phyloP scores from a whole-genome alignment of 2,329 filamentous ascomycete genomes.

The Fusarium oxysporum region DNA sequence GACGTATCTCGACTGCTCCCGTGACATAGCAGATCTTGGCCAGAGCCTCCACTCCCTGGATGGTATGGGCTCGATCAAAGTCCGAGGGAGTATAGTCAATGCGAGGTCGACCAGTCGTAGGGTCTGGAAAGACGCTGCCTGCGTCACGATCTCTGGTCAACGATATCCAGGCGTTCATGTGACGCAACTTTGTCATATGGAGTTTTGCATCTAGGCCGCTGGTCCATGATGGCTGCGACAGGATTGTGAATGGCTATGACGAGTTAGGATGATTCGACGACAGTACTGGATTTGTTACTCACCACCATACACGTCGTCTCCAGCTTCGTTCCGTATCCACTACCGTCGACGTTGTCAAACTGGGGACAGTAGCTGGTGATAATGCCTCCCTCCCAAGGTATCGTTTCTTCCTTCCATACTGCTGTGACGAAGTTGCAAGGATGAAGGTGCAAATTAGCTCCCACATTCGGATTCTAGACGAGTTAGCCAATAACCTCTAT shows the following conservation, averaged over 20 bases:
- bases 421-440: conserved; percentile 72
- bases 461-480: conserved; percentile 78
- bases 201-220: conserved; percentile 78
- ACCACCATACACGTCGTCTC: conserved; percentile 79
- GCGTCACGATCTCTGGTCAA: conserved; percentile 81
- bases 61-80: conserved; percentile 77
- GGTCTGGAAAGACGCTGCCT: conserved; percentile 80
- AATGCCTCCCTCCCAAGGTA: conserved; percentile 80
- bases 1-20: conserved; percentile 84
- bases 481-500: conserved; percentile 36
- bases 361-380: conserved; percentile 82
- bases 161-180: conserved; percentile 78
- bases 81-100: conserved; percentile 77
- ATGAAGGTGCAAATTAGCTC: conserved; percentile 84
- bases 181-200: conserved; percentile 73
- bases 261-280: conserved; percentile 27
- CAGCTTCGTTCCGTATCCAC: conserved; percentile 85
- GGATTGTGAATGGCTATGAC: conserved; percentile 69
- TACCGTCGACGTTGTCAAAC: conserved; percentile 83
- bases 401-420: conserved; percentile 76
- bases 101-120: conserved; percentile 70
- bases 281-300: conserved; percentile 40
- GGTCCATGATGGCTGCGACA: conserved; percentile 75
- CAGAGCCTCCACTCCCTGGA: conserved; percentile 77
- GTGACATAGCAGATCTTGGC: conserved; percentile 82